Conservation (phyloP, 352 stramenopile genomes). For the Pythium dissotocum region DNA sequence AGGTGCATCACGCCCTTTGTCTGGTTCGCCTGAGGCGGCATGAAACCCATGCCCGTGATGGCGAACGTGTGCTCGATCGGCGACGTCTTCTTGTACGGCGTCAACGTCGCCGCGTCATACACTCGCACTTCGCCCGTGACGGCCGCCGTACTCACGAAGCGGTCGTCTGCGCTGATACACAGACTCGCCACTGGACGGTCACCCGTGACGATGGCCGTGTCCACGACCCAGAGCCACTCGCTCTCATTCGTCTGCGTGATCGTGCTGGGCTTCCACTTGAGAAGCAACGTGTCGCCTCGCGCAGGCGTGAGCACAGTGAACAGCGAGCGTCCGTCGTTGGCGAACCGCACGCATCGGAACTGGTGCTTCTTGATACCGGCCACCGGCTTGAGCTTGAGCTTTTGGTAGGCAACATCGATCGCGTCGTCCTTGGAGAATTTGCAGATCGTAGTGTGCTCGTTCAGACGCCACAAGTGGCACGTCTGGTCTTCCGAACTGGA, state of each 20-base stretch:
- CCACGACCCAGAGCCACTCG: conserved; percentile 74
- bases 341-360: conserved; percentile 80
- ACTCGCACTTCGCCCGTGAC: conserved; percentile 77
- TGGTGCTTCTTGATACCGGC: conserved; percentile 64
- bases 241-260: conserved; percentile 65
- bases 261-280: conserved; percentile 79
- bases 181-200: conserved; percentile 78
- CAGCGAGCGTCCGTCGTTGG: conserved; percentile 61
- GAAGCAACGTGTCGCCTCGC: conserved; percentile 72
- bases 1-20: conserved; percentile 44
- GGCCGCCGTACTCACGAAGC: conserved; percentile 67
- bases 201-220: conserved; percentile 48
- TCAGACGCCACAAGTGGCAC: conserved; percentile 82
- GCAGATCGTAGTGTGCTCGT: conserved; percentile 57
- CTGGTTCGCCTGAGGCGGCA: conserved; percentile 32
- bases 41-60: conserved; percentile 83
- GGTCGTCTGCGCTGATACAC: conserved; percentile 72
- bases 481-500: conserved; percentile 79
- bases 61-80: conserved; percentile 73
- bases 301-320: conserved; percentile 78
- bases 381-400: conserved; percentile 45
- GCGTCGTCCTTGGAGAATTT: conserved; percentile 81
- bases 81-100: conserved; percentile 54
- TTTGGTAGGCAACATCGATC: conserved; percentile 58
- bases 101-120: conserved; percentile 47